Conservation (phyloP, 202 grass and related monocot species). For the Elaeis oleifera region DNA sequence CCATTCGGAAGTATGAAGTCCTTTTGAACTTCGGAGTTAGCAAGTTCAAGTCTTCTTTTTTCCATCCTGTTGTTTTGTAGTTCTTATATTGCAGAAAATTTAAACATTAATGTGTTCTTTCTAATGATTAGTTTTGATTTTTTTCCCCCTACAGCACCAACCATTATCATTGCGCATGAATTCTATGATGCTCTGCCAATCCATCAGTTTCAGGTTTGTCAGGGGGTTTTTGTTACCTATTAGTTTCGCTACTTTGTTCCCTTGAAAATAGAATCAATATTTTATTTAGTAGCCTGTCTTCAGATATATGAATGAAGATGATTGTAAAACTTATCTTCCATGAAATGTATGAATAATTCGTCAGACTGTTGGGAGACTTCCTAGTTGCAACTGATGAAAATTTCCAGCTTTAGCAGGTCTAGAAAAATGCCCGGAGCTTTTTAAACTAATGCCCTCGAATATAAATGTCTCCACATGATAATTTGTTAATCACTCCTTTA, state of each 20-base stretch:
- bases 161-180: conserved; percentile 88
- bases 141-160: conserved; percentile 43
- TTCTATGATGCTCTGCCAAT: conserved; percentile 91
- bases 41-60: not conserved
- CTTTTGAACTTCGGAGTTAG: conserved; percentile 3
- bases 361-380: too few relatives aligned
- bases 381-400: too few relatives aligned
- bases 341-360: too few relatives aligned
- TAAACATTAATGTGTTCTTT: too few relatives aligned
- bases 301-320: too few relatives aligned
- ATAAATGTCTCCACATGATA: too few relatives aligned
- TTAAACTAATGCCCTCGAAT: too few relatives aligned
- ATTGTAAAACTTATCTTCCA: too few relatives aligned
- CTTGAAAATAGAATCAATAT: not conserved
- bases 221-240: not conserved
- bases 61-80: conserved; percentile 2
- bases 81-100: conserved; percentile 11
- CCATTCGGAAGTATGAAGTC: conserved; percentile 73
- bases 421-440: too few relatives aligned
- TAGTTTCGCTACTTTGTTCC: not conserved
- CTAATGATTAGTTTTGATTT: not conserved
- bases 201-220: conserved; percentile 86
- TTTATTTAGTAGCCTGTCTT: too few relatives aligned
- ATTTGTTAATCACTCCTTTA: too few relatives aligned
- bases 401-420: too few relatives aligned